Evolutionary conservation across 1,139 yeast genomes (phyloP), one percentile per base, ranked within the genome.

Genomic region (Zygosaccharomyces sapae): DNA sequence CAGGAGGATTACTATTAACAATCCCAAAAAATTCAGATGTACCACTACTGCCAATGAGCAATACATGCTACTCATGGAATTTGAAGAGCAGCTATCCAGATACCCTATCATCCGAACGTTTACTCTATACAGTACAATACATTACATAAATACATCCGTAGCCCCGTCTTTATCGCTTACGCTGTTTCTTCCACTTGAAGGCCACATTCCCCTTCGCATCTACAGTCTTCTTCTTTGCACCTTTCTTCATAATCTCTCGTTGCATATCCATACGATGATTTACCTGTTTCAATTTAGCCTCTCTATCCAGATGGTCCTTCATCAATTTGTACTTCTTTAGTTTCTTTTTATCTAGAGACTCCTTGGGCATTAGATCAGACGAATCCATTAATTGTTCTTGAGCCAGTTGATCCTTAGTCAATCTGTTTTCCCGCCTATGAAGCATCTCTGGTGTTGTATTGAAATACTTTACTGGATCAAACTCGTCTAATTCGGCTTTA

Each of bases 181-280:
- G 79, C 63, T 83, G 86, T 57, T 78, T 83, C 65, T 83, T 86
- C 95, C 96, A 90, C 70, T 86, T 86, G 71, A 78, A 90, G n/a
- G 75, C 73, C 0, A 77, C 77, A 50, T 76, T 76, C 2, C 97
- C 97, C 38, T 78, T 75, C 10, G 74, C 69, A 47, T 75, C 83
- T 4, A 76, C 73, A 3, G 83, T 65, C 71, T 89, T 90, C 75
- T 84, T 86, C 69, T 86, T 87, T 50, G 80, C 80, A 0, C 97
- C 97, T 56, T 83, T 84, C 66, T 87, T 87, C 96, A 90, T 87
- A 51, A 89, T 75, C 63, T 90, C 95, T 50, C 86, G 78, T 58
- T 89, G 94, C 50, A 77, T 62, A 47, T 83, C 86, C 82, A 89
- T 81, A 59, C 81, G 78, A 41, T 74, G 74, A 60, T 86, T 86